Evolutionary conservation across 495 filamentous ascomycete species (phyloP).

Genomic region (Pseudoneurospora amorphoporcata): DNA sequence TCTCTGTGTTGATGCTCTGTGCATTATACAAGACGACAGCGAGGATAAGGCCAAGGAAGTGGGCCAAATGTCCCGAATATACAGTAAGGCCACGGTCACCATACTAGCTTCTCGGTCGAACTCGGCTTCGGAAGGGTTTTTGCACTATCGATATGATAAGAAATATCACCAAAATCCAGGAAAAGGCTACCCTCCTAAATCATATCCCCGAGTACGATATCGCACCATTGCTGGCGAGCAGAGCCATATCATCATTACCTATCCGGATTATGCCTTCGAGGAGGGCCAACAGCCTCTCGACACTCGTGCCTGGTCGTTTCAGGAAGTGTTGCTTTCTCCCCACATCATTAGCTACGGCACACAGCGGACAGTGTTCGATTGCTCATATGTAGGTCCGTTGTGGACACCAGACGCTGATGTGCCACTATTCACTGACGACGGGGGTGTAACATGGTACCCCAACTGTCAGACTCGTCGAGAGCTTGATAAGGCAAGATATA

Average conservation of each 20-base stretch:
- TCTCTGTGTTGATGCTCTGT: slow-evolving; percentile 29
- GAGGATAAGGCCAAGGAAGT: slow-evolving; percentile 7
- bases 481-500: neutral
- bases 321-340: neutral
- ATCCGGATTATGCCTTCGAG: neutral
- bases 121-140: neutral
- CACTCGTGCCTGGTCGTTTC: neutral
- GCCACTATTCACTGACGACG: neutral
- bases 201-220: neutral
- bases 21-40: slow-evolving; percentile 25
- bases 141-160: neutral
- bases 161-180: neutral
- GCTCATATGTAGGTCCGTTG: neutral
- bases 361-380: neutral
- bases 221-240: neutral
- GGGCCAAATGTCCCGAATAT: neutral
- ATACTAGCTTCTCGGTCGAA: neutral
- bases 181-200: neutral
- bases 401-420: too few species aligned
- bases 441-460: too few species aligned
- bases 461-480: too few species aligned
- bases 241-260: neutral
- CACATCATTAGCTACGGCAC: neutral
- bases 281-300: fast-evolving
- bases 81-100: neutral